Evolutionary conservation across 768 basidiomycete genomes (phyloP), one percentile per base, ranked within the genome.

Genomic region (Chlorophyllum brunneum): DNA sequence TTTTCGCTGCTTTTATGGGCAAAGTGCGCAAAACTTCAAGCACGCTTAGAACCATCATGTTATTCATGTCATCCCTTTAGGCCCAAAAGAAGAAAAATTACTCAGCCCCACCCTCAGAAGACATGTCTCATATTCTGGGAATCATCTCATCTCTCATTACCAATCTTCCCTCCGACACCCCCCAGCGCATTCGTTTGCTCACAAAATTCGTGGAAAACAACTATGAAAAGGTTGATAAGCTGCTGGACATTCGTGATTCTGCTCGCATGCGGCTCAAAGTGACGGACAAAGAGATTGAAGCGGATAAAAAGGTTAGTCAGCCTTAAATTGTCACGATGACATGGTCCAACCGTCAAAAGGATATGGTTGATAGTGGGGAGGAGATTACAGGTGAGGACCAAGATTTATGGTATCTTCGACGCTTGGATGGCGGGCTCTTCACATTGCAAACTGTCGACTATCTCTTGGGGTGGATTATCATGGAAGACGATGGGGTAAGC

Each of bases 401-500:
- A 59, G 86, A 91, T 26, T 58, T 78, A 15, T 88, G 85, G 76
- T 98, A 98, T 71, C 71, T 97, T n/a, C 82, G 85, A 27, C 80
- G 88, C 49, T 69, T 98, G 30, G 93, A 97, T 52, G 83, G 85
- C 2, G 97, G 97, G 0, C 68, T 97, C 38, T 93, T 89, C 63
- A 88, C 86, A 1, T 68, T 98, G 6, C 95, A 98, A 62, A 92
- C 86, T 15, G 80, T 92, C 34, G 95, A 98, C 66, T 98, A 95
- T 60, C 88, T 98, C 54, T 69, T 98, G 33, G 93, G 89, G 4
- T 99, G 97, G 97, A 69, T 98, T 23, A 79, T 83, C 50, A 95
- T 98, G 94, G 97, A 99, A 69, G 95, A 98, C 60, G 95, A 98
- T 60, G 97, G 95, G 31, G 97, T 97, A 71, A 51, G 89, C 20